phyloP scores from a whole-genome alignment of 768 basidiomycete species.

The Mycena olivaceomarginata region DNA sequence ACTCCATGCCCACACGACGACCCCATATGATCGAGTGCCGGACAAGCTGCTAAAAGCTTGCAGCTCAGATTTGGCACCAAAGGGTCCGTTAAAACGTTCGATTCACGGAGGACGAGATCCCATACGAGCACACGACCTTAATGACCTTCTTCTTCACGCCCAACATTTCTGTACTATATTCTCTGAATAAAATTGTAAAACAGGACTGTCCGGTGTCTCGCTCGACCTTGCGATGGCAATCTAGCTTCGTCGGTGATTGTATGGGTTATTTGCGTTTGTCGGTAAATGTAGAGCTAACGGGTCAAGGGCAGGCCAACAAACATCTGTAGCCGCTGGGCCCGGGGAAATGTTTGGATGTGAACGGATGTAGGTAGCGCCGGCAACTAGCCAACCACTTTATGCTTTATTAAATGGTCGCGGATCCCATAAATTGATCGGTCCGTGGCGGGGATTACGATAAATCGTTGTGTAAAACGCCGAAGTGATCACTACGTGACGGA shows the following conservation, averaged over 20 bases:
- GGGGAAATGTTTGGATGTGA: not conserved
- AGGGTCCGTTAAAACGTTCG: not conserved
- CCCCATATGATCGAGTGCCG: slow-evolving; percentile 7
- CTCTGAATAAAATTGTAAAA: not conserved
- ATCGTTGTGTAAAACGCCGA: slow-evolving; percentile 9
- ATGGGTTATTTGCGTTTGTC: not conserved
- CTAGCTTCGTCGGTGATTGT: slow-evolving; percentile 4
- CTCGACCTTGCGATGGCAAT: not conserved
- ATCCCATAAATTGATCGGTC: not conserved
- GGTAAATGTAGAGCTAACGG: not conserved
- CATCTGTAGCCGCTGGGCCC: not conserved
- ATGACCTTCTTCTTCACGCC: not conserved
- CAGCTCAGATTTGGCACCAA: slow-evolving; percentile 14
- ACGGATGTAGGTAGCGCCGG: not conserved
- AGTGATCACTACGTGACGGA: not conserved
- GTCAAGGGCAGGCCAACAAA: not conserved
- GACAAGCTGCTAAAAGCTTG: slow-evolving; percentile 31
- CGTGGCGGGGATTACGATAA: slow-evolving; percentile 3
- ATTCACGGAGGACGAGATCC: too few relatives aligned
- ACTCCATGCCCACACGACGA: slow-evolving; percentile 5
- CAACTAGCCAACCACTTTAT: not conserved
- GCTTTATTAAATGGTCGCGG: not conserved
- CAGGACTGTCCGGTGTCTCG: slow-evolving; percentile 34
- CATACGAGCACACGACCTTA: too few relatives aligned
- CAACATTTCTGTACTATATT: too few relatives aligned